Base-by-base conservation (phyloP, 495 filamentous ascomycete species). In the Ramalina peruviana region DNA sequence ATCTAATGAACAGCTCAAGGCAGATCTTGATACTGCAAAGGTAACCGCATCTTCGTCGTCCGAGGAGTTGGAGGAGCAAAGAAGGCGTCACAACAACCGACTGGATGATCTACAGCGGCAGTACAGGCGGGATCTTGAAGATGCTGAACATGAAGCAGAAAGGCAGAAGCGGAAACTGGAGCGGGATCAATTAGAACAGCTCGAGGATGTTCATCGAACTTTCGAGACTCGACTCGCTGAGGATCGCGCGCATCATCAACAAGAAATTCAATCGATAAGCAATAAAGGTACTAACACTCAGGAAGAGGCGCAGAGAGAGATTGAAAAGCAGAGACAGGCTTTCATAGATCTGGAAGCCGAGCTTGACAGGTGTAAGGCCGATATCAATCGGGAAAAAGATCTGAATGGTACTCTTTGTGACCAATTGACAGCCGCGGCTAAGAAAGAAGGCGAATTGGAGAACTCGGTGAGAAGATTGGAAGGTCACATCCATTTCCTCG, bases 401-500 rank as follows among this genome's bases (percentile, higher is more conserved):
- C 60, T 72, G 17, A 80, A 74, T 47, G 60, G 66, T 19, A 70
- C 68, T 20, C 64, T 87, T 9, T 70, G 77, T 49, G 69, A 73
- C 12, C 80, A 82, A 43, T 61, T 89, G n/a, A 68, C 77, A 21
- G 80, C 84, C 19, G 70, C 74, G 37, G 73, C 77, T 33, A 72
- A 72, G 26, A 79, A 78, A n/a, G 74, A 73, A 45, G 65, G 81
- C 33, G 75, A 73, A 0, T 63, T 96, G 17, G 88, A 95, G 51
- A 80, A 79, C 2, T 78, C 82, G 4, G 80, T 82, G 36, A 78
- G 80, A 43, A 82, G 81, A 10, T 75, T 93, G 37, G 79, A 80
- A 53, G 82, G 81, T 4, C 80, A 85, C 41, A 85, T 92, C 48
- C 82, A 92, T 50, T 88, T 89, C 60, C 76, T 96, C 17, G 87